Conservation (phyloP, 441 rosid genomes). For the Gossypium laxum region DNA sequence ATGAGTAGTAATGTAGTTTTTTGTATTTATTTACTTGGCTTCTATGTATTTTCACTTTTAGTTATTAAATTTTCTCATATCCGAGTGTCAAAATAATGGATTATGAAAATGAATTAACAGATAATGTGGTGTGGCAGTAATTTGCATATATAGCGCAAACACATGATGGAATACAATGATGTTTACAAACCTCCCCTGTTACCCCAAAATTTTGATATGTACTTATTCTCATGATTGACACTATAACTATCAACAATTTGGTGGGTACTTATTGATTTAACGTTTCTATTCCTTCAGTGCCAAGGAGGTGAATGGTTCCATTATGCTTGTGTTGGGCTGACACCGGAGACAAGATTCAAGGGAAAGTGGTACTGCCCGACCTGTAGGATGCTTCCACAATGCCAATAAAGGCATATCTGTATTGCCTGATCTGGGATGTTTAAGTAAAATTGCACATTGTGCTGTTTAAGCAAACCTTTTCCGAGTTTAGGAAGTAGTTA, state of each 20-base stretch:
- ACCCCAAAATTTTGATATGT: not conserved
- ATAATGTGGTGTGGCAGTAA: not conserved
- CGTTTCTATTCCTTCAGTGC: conserved; percentile 41
- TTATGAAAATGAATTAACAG: not conserved
- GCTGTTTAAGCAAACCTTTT: not conserved
- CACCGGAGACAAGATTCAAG: conserved; percentile 90
- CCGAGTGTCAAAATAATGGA: not conserved
- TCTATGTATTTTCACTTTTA: not conserved
- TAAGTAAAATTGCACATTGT: not conserved
- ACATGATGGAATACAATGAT: not conserved
- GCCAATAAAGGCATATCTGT: conserved; percentile 25
- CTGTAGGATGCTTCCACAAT: conserved; percentile 54
- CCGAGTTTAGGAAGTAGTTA: not conserved
- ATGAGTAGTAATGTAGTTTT: not conserved
- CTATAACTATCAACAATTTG: not conserved
- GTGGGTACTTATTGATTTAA: not conserved
- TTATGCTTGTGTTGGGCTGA: conserved; percentile 82
- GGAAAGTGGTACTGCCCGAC: conserved; percentile 99
- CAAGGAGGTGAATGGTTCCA: conserved; percentile 99
- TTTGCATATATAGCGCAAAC: not conserved
- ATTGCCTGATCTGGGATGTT: not conserved
- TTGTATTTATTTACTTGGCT: not conserved
- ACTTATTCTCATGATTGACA: not conserved
- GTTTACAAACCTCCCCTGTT: not conserved
- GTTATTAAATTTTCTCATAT: not conserved